Evolutionary conservation across 2,329 filamentous ascomycete species (phyloP).

Genomic region (Ceratocystis huliohia): DNA sequence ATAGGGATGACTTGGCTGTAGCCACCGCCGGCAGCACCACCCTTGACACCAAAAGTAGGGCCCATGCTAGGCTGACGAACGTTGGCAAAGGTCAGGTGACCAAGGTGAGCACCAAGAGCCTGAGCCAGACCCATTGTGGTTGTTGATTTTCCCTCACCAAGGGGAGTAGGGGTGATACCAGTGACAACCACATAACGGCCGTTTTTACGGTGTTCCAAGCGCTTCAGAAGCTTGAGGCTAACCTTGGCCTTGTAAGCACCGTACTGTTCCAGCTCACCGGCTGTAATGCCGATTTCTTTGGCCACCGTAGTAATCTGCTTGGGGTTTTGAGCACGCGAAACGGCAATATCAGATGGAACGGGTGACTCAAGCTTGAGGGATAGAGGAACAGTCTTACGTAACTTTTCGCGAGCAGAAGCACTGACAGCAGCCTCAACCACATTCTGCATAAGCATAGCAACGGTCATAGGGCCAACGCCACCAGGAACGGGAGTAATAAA

Average conservation of each 20-base stretch:
- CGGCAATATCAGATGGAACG: constrained; percentile 89
- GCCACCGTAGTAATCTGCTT: constrained; percentile 81
- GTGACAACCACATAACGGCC: constrained; percentile 87
- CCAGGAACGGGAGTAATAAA: constrained; percentile 93
- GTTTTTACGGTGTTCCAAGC: constrained; percentile 74
- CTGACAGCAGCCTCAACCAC: constrained; percentile 74
- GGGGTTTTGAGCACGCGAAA: constrained; percentile 80
- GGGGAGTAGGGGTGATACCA: constrained; percentile 89
- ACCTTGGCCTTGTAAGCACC: constrained; percentile 95
- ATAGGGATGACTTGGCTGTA: constrained; percentile 99
- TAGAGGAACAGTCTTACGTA: constrained; percentile 67
- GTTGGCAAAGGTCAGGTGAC: constrained; percentile 84
- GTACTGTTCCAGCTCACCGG: constrained; percentile 87
- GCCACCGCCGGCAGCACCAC: constrained; percentile 87
- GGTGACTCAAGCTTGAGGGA: constrained; percentile 65
- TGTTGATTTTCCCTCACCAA: constrained; percentile 96
- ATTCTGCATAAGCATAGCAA: constrained; percentile 95
- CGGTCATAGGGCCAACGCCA: constrained; percentile 96
- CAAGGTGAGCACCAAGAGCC: constrained; percentile 77
- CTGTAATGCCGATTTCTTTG: constrained; percentile 71
- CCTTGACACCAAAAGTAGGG: constrained; percentile 97
- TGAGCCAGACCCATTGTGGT: constrained; percentile 94
- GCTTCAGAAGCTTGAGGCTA: constrained; percentile 65
- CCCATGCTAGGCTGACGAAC: constrained; percentile 94
- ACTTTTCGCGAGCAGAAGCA: constrained; percentile 73